phyloP scores from a whole-genome alignment of 495 filamentous ascomycete species.

The Xylaria castorea region DNA sequence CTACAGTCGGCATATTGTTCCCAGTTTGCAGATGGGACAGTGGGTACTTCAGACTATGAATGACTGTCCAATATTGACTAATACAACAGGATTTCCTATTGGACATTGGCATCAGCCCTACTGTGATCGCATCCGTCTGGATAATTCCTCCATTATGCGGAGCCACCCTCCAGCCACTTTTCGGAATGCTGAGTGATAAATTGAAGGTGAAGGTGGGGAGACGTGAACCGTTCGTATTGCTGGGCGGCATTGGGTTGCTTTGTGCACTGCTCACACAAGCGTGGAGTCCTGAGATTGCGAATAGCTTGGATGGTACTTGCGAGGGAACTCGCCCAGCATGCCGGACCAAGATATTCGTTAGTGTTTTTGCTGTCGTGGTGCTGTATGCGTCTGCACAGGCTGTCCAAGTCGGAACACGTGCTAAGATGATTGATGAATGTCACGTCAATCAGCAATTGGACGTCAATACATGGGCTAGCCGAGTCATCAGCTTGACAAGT shows the following conservation, averaged over 20 bases:
- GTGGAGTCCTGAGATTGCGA: neutral
- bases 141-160: conserved; percentile 13
- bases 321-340: neutral
- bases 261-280: conserved; percentile 1
- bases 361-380: conserved; percentile 9
- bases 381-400: conserved; percentile 5
- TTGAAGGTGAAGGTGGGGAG: conserved; percentile 2
- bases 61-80: neutral
- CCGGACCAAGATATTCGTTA: neutral
- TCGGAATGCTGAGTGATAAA: neutral
- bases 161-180: neutral
- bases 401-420: conserved; percentile 3
- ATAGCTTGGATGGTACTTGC: neutral
- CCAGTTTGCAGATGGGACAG: neutral
- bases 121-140: conserved; percentile 9
- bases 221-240: neutral
- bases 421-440: conserved; percentile 5
- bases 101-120: conserved; percentile 6
- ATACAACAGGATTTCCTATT: neutral
- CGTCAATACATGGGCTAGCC: conserved; percentile 4
- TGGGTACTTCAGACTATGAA: neutral
- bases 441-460: conserved; percentile 1
- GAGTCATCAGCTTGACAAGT: conserved; percentile 10
- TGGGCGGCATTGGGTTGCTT: neutral
- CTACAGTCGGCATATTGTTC: neutral